phyloP scores from a whole-genome alignment of 441 rosid genomes.

The Flueggea neowawraea region DNA sequence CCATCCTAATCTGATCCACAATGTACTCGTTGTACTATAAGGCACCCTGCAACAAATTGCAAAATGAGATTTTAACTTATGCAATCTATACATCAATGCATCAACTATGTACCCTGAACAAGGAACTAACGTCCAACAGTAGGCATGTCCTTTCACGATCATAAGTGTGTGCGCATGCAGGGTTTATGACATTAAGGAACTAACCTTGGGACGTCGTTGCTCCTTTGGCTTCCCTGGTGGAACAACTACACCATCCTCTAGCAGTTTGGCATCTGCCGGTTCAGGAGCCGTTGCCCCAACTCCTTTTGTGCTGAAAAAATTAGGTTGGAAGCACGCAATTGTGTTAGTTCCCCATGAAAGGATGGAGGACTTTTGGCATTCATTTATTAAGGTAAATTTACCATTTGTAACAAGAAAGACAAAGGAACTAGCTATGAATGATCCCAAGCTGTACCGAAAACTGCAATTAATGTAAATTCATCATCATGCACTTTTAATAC shows the following conservation, averaged over 20 bases:
- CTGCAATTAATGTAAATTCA: not conserved
- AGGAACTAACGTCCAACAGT: no score
- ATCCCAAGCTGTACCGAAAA: not conserved
- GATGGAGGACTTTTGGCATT: no score
- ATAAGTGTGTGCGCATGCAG: not conserved
- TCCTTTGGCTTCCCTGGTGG: constrained; percentile 73
- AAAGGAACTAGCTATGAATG: not conserved
- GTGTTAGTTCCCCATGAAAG: not conserved
- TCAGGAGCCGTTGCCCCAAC: constrained; percentile 77
- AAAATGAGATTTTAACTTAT: not conserved
- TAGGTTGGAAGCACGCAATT: constrained; percentile 10
- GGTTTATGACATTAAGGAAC: not conserved
- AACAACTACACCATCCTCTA: constrained; percentile 63
- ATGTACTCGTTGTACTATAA: constrained; percentile 77
- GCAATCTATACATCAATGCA: not conserved
- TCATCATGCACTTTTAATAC: not conserved
- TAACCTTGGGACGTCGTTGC: constrained; percentile 40
- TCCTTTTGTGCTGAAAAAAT: constrained; percentile 72
- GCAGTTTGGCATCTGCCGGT: constrained; percentile 48
- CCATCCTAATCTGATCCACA: constrained; percentile 83
- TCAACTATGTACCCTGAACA: not conserved
- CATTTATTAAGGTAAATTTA: no score
- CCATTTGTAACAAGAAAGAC: constrained; percentile 4
- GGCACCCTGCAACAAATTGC: constrained; percentile 44
- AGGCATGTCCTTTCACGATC: not conserved